These are phyloP conservation scores for Daldinia caldariorum DNA, from an alignment of 495 filamentous ascomycete genomes.

Conservation along the genomic window DNA sequence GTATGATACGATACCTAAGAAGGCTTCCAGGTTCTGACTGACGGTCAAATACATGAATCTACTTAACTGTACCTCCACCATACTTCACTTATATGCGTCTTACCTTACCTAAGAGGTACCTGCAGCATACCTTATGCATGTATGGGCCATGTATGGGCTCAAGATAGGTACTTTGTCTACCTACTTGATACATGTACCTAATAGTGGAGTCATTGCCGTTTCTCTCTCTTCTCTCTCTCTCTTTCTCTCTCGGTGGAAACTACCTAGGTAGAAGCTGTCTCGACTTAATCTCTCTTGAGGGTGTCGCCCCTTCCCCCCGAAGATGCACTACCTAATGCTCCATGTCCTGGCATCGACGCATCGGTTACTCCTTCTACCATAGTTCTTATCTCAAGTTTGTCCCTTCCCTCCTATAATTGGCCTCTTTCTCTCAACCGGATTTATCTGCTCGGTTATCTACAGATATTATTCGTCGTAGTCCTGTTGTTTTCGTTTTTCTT, in stretches of 20 bases:
- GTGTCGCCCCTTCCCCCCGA: slow-evolving; percentile 30
- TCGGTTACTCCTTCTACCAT: not conserved
- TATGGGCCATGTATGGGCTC: no score
- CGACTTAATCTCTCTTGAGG: slow-evolving; percentile 38
- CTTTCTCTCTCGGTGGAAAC: slow-evolving; percentile 31
- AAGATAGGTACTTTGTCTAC: slow-evolving; percentile 30
- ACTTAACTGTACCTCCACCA: no score
- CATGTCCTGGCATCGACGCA: slow-evolving; percentile 7
- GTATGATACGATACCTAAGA: slow-evolving; percentile 8
- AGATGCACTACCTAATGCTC: slow-evolving; percentile 24
- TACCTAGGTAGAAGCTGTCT: slow-evolving; percentile 43
- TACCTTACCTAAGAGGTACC: no score
- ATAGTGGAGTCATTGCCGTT: slow-evolving; percentile 38
- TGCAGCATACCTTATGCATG: no score
- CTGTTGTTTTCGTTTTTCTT: slow-evolving; percentile 5
- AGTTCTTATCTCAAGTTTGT: not conserved
- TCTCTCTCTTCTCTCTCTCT: not conserved
- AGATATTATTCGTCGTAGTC: not conserved
- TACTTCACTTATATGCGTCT: no score
- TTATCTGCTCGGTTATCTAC: slow-evolving; percentile 5
- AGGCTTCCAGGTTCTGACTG: slow-evolving; percentile 28
- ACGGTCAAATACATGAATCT: not conserved
- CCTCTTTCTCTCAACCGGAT: slow-evolving; percentile 13
- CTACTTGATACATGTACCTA: slow-evolving; percentile 31
- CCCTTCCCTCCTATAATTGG: slow-evolving; percentile 29